Evolutionary conservation across 2,329 filamentous ascomycete genomes (phyloP).

Genomic region (Fusarium paranaense): DNA sequence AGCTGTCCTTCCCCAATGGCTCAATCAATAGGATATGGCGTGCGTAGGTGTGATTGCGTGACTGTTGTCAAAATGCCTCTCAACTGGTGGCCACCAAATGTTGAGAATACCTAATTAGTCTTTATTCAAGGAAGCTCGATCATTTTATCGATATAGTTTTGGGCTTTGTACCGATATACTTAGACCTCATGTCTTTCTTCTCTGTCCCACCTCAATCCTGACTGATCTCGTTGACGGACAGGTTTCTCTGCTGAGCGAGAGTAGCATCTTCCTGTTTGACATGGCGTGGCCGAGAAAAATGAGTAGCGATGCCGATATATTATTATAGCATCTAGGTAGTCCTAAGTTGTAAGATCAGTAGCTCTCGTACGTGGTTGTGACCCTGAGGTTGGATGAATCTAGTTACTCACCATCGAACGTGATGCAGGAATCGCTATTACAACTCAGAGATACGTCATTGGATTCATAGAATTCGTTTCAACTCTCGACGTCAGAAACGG

Average conservation of each 20-base stretch:
- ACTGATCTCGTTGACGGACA: background rate
- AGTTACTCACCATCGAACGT: background rate
- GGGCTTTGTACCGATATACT: background rate
- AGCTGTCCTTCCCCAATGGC: background rate
- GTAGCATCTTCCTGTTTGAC: background rate
- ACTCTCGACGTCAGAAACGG: background rate
- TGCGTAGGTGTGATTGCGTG: background rate
- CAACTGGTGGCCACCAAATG: background rate
- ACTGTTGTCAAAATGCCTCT: background rate
- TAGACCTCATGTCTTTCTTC: background rate
- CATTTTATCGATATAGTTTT: fast-evolving
- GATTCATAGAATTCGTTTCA: background rate
- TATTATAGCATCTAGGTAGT: no score
- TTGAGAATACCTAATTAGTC: background rate
- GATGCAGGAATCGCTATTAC: background rate
- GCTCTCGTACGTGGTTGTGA: background rate
- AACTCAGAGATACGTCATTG: background rate
- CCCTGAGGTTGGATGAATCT: background rate
- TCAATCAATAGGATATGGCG: background rate
- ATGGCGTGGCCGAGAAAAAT: background rate
- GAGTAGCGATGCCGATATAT: fast-evolving
- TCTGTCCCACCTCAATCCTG: background rate
- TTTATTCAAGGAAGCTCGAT: no score
- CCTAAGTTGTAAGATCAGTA: background rate
- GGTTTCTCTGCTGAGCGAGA: background rate